Evolutionary conservation across 2,329 filamentous ascomycete genomes (phyloP).

Genomic region (Fusarium paranaense): DNA sequence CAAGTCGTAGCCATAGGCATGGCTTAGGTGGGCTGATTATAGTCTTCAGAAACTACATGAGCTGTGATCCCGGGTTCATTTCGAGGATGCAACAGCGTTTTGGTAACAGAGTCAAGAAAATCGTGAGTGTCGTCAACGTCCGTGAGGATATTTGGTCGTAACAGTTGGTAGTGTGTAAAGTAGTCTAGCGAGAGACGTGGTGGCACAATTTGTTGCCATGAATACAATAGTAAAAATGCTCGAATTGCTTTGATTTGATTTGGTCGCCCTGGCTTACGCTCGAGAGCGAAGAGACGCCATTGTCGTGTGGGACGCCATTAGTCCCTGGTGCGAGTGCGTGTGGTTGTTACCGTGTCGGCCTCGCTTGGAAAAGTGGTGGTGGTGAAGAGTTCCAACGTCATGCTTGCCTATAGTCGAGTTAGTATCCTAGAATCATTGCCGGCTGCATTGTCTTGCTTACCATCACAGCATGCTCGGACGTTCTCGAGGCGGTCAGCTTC

Average conservation of each 20-base stretch:
- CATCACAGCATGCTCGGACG: slow-evolving; percentile 96
- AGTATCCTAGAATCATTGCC: too few relatives aligned
- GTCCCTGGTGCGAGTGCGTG: slow-evolving; percentile 51
- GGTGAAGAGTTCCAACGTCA: slow-evolving; percentile 71
- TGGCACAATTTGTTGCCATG: slow-evolving; percentile 16
- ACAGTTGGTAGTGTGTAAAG: slow-evolving; percentile 22
- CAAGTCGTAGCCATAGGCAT: slow-evolving; percentile 37
- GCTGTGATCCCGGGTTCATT: slow-evolving; percentile 29
- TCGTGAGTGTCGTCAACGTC: slow-evolving; percentile 48
- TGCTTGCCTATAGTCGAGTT: slow-evolving; percentile 74
- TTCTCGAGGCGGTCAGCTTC: slow-evolving; percentile 89
- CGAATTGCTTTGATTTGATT: slow-evolving; percentile 8
- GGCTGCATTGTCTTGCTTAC: slow-evolving; percentile 71
- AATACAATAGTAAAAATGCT: slow-evolving; percentile 18
- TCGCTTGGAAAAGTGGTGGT: slow-evolving; percentile 58
- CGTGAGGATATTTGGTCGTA: slow-evolving; percentile 45
- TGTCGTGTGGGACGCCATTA: slow-evolving; percentile 51
- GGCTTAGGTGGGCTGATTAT: slow-evolving; percentile 40
- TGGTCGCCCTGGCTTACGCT: slow-evolving; percentile 41
- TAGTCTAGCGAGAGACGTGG: slow-evolving; percentile 23
- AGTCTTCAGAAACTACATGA: slow-evolving; percentile 32
- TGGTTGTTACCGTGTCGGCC: slow-evolving; percentile 54
- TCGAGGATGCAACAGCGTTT: slow-evolving; percentile 19
- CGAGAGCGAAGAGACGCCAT: slow-evolving; percentile 52
- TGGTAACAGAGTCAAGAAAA: slow-evolving; percentile 38